Base-by-base conservation (phyloP, 1,284 basidiomycete species). In the Mycena citricolor region DNA sequence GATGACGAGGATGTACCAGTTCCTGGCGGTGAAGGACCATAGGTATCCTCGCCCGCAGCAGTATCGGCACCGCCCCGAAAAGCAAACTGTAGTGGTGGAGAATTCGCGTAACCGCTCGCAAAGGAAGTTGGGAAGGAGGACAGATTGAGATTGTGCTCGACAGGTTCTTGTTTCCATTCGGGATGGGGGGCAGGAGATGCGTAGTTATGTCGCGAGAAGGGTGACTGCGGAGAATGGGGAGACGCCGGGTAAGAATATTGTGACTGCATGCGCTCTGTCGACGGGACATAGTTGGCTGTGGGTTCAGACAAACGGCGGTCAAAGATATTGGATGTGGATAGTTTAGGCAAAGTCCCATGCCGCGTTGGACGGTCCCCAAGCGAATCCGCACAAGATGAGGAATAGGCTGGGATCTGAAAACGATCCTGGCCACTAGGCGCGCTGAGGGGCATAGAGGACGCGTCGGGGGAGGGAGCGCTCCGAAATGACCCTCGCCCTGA, bases 291-390 rank as follows among this genome's bases (percentile, higher is more conserved):
- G 4, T 70, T 65, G 51, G 73, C 65, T 46, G 75, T 63, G 41
- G 80, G 79, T 59, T 81, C 80, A 56, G 80, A 82, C 76, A 81
- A 79, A 61, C 80, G 76, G 57, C 79, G 68, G 63, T 78, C 77
- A 49, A 73, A 61, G 51, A 67, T 57, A 44, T 41, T 63, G 47
- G 51, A 55, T 45, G 48, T 65, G 55, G 56, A 39, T 46, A 49
- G 31, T 44, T 37, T 49, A 30, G 51, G 51, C 22, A 49, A 24
- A 3, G 26, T 10, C 26, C 43, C 48, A 44, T 49, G 45, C 20
- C n/a, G n/a, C 33, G 7, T 21, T 60, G 33, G 54, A n/a, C n/a
- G n/a, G n/a, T 54, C 58, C 42, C 47, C 55, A 48, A 17, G 29
- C 16, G 31, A 23, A 39, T 14, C 37, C 22, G n/a, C n/a, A n/a